phyloP scores from a whole-genome alignment of 768 basidiomycete species.

The Serendipita vermifera region DNA sequence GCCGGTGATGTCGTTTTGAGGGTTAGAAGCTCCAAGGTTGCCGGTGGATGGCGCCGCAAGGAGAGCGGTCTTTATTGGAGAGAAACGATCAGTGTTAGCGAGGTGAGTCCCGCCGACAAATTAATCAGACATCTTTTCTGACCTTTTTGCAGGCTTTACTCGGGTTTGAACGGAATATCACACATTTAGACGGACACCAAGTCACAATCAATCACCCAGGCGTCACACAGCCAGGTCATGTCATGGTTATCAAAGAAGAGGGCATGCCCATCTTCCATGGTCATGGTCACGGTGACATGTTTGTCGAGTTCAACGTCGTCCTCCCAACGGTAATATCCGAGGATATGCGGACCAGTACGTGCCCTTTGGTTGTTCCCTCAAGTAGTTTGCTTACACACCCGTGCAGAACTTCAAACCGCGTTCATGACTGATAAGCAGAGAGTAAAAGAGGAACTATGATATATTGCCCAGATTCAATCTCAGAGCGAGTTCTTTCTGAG shows the following conservation, averaged over 20 bases:
- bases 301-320: slow-evolving; percentile 86
- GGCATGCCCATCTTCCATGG: slow-evolving; percentile 69
- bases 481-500: no score
- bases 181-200: slow-evolving; percentile 78
- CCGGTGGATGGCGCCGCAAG: slow-evolving; percentile 78
- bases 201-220: slow-evolving; percentile 56
- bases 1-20: slow-evolving; percentile 85
- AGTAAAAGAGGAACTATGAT: background rate
- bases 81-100: slow-evolving; percentile 81
- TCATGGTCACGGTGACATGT: slow-evolving; percentile 62
- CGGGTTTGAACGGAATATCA: slow-evolving; percentile 86
- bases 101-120: slow-evolving; percentile 40
- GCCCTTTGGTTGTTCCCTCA: background rate
- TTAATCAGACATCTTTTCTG: background rate
- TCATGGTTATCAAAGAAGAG: slow-evolving; percentile 74
- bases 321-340: slow-evolving; percentile 61
- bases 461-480: background rate
- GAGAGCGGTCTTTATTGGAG: slow-evolving; percentile 85
- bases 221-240: slow-evolving; percentile 91
- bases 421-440: background rate
- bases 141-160: slow-evolving; percentile 58
- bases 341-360: slow-evolving; percentile 65
- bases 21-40: slow-evolving; percentile 62
- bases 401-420: background rate
- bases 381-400: background rate